A percentile compares a stretch with the other conserved stretches of the same genome.
phyloP scores from a whole-genome alignment of 257 asterid species.

The Paraleonurus japonicus region DNA sequence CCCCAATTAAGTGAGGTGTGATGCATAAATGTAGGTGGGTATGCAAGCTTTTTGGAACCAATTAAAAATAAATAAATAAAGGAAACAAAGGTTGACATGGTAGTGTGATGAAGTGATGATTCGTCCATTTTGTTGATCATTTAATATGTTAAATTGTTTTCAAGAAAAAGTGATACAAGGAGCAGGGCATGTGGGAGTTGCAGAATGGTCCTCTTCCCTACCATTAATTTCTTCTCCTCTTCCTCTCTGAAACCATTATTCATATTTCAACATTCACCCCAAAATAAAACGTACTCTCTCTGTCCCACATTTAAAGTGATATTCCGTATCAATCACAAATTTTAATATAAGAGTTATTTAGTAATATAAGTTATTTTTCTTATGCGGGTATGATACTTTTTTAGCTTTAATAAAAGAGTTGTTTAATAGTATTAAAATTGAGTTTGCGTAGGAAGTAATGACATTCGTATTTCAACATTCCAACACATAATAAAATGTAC shows the following conservation, averaged over 20 bases:
- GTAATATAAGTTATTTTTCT: no score
- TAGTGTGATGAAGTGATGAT: not conserved
- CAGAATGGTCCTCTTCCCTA: constrained; percentile 35
- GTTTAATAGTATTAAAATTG: no score
- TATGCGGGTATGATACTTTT: no score
- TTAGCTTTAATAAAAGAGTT: no score
- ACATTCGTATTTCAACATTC: no score
- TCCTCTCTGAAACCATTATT: not conserved
- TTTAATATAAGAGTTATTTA: no score
- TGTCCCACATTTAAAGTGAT: no score
- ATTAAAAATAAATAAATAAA: not conserved
- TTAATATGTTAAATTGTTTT: not conserved
- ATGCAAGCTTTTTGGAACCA: not conserved
- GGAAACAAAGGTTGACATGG: constrained; percentile 11
- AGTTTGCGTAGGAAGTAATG: no score
- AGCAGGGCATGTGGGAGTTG: constrained; percentile 48
- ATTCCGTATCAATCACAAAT: no score
- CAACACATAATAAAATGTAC: no score
- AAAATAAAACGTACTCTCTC: no score
- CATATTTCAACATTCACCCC: not conserved
- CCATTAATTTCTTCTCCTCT: not conserved
- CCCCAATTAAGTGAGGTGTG: no score
- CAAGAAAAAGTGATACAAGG: not conserved
- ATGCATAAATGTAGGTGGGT: not conserved
- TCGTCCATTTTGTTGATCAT: not conserved